Evolutionary conservation across 169 alveolate genomes (phyloP).

Genomic region (Plasmodium inui): DNA sequence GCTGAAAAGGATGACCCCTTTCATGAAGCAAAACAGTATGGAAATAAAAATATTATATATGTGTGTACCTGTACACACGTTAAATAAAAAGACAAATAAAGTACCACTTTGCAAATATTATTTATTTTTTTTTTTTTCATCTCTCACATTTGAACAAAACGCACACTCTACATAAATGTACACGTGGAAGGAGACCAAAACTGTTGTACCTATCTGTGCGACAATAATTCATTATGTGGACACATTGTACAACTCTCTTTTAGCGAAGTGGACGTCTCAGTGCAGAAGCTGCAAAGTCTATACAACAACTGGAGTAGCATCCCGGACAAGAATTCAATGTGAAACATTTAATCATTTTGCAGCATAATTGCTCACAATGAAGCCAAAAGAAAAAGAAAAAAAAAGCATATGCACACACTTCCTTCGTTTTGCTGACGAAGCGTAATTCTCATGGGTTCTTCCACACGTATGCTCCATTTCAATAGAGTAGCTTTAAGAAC

Average conservation of each 20-base stretch:
- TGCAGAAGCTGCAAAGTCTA: slow-evolving; percentile 39
- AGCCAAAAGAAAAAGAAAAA: background rate
- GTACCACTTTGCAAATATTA: background rate
- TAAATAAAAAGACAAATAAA: background rate
- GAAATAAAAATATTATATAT: slow-evolving; percentile 4
- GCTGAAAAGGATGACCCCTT: slow-evolving; percentile 47
- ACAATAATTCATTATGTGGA: background rate
- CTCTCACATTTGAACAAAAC: background rate
- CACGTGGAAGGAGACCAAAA: background rate
- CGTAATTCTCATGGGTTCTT: background rate
- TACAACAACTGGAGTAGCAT: slow-evolving; percentile 58
- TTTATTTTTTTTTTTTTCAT: background rate
- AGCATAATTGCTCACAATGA: background rate
- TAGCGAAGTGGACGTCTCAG: slow-evolving; percentile 68
- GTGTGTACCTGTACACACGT: background rate
- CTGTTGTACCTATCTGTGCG: background rate
- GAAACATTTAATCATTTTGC: background rate
- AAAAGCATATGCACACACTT: background rate
- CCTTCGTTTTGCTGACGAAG: background rate
- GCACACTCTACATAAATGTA: background rate
- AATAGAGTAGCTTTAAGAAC: background rate
- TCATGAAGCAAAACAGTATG: slow-evolving; percentile 70
- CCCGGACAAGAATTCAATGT: slow-evolving; percentile 67
- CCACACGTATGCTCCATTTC: background rate
- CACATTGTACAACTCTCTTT: background rate